These are phyloP conservation scores for Sophora flavescens DNA, from an alignment of 306 rosid genomes.

Conservation along the genomic window DNA sequence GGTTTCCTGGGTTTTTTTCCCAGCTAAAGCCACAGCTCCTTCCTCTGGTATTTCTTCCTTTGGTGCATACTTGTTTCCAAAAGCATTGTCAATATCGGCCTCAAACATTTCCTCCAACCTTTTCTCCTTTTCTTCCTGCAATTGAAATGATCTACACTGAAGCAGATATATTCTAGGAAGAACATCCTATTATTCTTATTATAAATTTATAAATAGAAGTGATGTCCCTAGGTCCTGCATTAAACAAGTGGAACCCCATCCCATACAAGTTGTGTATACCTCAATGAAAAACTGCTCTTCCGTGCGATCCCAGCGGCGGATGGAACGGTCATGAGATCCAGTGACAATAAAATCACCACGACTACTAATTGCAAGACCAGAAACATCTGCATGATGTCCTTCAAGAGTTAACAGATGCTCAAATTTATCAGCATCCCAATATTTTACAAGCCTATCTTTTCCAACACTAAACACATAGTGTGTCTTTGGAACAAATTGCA, in stretches of 20 bases:
- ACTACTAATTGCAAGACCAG: slow-evolving; percentile 89
- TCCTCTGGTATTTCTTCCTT: slow-evolving; percentile 94
- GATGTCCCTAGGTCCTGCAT: slow-evolving; percentile 20
- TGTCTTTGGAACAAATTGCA: slow-evolving; percentile 81
- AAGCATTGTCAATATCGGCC: slow-evolving; percentile 74
- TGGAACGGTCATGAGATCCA: slow-evolving; percentile 94
- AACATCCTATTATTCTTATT: slow-evolving; percentile 4
- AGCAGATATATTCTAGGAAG: slow-evolving; percentile 27
- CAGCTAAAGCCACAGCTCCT: slow-evolving; percentile 92
- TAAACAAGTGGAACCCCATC: slow-evolving; percentile 12
- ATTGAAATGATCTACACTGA: slow-evolving; percentile 44
- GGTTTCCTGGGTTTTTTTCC: slow-evolving; percentile 89
- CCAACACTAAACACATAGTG: slow-evolving; percentile 94
- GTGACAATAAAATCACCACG: slow-evolving; percentile 93
- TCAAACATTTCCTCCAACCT: slow-evolving; percentile 90
- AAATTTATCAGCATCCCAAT: slow-evolving; percentile 99
- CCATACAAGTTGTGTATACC: slow-evolving; percentile 58
- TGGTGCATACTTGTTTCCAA: slow-evolving; percentile 64
- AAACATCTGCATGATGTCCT: slow-evolving; percentile 95
- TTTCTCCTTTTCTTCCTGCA: slow-evolving; percentile 98
- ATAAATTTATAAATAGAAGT: slow-evolving; percentile 17
- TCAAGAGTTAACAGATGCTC: slow-evolving; percentile 90
- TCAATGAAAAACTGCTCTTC: slow-evolving; percentile 97
- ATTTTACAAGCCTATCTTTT: slow-evolving; percentile 81
- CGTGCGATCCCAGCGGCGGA: slow-evolving; percentile 98